Evolutionary conservation across 225 moss, liverwort and hornwort species (phyloP).

Genomic region (Pseudoscleropodium purum): DNA sequence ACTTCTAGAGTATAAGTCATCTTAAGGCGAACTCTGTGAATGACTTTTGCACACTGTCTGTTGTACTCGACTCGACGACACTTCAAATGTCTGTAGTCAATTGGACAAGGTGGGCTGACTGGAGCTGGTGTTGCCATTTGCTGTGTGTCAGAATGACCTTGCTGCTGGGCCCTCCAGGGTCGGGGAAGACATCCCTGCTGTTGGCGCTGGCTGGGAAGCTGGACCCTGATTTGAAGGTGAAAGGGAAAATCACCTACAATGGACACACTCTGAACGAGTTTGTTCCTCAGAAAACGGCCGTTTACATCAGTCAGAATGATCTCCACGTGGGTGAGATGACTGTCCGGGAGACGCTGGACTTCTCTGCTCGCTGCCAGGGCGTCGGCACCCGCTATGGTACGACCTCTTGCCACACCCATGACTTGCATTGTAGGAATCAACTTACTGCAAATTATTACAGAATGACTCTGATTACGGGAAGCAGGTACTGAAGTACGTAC

Average conservation of each 20-base stretch:
- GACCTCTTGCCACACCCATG: background rate
- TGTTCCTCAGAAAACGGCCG: slow-evolving; percentile 78
- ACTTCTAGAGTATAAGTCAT: background rate
- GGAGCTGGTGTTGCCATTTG: background rate
- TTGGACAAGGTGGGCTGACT: background rate
- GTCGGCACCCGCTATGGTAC: slow-evolving; percentile 78
- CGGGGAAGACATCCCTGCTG: slow-evolving; percentile 70
- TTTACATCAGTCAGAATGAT: slow-evolving; percentile 79
- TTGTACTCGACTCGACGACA: background rate
- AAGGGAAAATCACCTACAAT: slow-evolving; percentile 60
- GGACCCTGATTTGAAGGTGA: slow-evolving; percentile 46
- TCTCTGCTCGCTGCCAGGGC: slow-evolving; percentile 80
- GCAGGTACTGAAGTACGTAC: background rate
- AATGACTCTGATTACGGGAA: background rate
- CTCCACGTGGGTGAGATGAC: slow-evolving; percentile 87
- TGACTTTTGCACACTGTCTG: background rate
- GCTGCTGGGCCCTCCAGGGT: slow-evolving; percentile 75
- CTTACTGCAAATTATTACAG: background rate
- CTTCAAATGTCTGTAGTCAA: background rate
- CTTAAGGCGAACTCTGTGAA: background rate
- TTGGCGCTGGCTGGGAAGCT: slow-evolving; percentile 74
- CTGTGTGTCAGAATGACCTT: slow-evolving; percentile 55
- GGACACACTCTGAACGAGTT: slow-evolving; percentile 68
- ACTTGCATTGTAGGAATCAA: background rate
- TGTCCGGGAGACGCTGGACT: slow-evolving; percentile 79